phyloP scores from a whole-genome alignment of 164 flowering plant species.

The Nymphaea thermarum region DNA sequence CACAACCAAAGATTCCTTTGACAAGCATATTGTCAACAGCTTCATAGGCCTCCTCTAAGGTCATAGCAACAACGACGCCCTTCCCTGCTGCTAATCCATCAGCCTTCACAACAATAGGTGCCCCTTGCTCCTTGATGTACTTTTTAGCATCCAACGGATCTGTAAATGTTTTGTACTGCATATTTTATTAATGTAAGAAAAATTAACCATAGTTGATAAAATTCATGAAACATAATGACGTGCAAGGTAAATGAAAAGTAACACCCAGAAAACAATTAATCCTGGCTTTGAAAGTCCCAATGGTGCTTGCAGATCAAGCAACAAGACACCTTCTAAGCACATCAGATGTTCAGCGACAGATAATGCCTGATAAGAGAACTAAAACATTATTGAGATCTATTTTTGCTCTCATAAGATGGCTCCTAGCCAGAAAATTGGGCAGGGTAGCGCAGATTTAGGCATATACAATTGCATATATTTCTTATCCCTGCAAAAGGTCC shows the following conservation, averaged over 20 bases:
- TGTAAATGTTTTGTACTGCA: slow-evolving; percentile 82
- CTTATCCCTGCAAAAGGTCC: no score
- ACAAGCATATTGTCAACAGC: slow-evolving; percentile 93
- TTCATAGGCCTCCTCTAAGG: slow-evolving; percentile 70
- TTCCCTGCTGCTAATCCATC: slow-evolving; percentile 98
- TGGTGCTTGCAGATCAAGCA: no score
- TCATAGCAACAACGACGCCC: slow-evolving; percentile 94
- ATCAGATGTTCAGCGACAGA: no score
- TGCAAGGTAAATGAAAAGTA: background rate
- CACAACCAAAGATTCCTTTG: slow-evolving; percentile 60
- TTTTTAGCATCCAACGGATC: slow-evolving; percentile 68
- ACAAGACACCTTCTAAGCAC: no score
- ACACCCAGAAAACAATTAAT: no score
- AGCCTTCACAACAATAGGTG: slow-evolving; percentile 87
- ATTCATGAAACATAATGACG: background rate
- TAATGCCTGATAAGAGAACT: no score
- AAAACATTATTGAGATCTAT: no score
- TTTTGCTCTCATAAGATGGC: no score
- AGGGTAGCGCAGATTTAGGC: no score
- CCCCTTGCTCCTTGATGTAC: slow-evolving; percentile 75
- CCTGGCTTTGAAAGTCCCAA: no score
- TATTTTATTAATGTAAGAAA: background rate
- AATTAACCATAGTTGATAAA: background rate
- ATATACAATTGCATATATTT: no score
- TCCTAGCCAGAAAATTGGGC: no score